Conservation (phyloP, 768 basidiomycete species). For the Suillus brevipes region DNA sequence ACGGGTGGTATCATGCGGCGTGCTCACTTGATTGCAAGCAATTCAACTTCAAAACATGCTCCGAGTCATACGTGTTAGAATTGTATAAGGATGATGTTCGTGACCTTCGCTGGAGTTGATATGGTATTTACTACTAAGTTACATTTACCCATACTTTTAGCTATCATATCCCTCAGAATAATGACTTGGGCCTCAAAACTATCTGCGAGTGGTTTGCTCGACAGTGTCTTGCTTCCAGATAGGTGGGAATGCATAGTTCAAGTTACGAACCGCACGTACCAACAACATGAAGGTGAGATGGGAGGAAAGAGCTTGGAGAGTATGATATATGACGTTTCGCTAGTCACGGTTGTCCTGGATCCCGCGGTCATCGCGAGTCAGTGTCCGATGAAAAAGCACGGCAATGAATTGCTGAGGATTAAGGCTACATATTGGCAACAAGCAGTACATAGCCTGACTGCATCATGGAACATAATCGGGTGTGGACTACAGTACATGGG, state of each 20-base stretch:
- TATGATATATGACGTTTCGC: background rate
- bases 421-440: conserved; percentile 4
- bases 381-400: background rate
- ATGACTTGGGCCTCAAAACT: background rate
- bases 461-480: background rate
- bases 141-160: background rate
- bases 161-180: background rate
- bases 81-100: background rate
- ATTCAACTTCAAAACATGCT: background rate
- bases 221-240: background rate
- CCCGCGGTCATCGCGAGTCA: background rate
- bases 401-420: background rate
- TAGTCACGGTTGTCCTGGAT: background rate
- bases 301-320: background rate
- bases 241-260: background rate
- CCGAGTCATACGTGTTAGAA: background rate
- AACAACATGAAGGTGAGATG: background rate
- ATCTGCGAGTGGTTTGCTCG: background rate
- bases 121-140: background rate
- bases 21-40: background rate
- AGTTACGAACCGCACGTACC: background rate
- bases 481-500: conserved; percentile 1
- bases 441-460: conserved; percentile 5
- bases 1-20: background rate
- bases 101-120: background rate